These are phyloP conservation scores for Apostasia shenzhenica DNA, from an alignment of 106 monocot genomes.

Conservation along the genomic window DNA sequence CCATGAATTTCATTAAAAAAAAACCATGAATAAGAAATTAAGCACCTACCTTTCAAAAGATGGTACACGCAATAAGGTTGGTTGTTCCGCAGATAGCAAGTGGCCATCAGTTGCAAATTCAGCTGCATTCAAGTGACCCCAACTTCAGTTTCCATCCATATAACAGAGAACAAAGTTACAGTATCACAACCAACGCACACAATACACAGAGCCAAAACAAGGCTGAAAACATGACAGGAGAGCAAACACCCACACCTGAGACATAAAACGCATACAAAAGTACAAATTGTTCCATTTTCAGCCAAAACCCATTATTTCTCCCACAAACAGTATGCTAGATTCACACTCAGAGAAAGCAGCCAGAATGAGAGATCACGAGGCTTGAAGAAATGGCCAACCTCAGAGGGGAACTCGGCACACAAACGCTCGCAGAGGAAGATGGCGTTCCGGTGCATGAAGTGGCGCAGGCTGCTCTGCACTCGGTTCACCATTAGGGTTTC, in stretches of 20 bases:
- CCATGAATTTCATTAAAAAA: too few relatives aligned
- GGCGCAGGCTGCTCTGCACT: constrained; percentile 77
- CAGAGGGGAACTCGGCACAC: constrained; percentile 89
- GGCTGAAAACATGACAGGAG: neutral
- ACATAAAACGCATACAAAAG: neutral
- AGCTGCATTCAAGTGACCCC: constrained; percentile 35
- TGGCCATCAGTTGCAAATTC: constrained; percentile 84
- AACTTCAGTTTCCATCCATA: neutral
- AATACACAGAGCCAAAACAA: neutral
- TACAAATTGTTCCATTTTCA: neutral
- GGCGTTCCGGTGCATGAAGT: constrained; percentile 86
- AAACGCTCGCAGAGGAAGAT: constrained; percentile 98
- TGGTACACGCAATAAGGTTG: constrained; percentile 88
- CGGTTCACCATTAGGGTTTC: constrained; percentile 90
- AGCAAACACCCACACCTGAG: too few relatives aligned
- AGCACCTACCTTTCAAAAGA: constrained; percentile 72
- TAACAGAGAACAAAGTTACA: neutral
- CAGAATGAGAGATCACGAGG: neutral
- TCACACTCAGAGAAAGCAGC: neutral
- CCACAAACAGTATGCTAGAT: too few relatives aligned
- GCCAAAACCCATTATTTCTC: neutral
- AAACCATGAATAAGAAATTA: neutral
- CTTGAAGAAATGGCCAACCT: constrained; percentile 28
- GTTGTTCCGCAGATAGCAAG: constrained; percentile 83
- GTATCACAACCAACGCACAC: neutral